Percentiles rank a stretch among this genome's conserved stretches.
phyloP scores from a whole-genome alignment of 1,284 basidiomycete genomes.

The Sporisorium reilianum region DNA sequence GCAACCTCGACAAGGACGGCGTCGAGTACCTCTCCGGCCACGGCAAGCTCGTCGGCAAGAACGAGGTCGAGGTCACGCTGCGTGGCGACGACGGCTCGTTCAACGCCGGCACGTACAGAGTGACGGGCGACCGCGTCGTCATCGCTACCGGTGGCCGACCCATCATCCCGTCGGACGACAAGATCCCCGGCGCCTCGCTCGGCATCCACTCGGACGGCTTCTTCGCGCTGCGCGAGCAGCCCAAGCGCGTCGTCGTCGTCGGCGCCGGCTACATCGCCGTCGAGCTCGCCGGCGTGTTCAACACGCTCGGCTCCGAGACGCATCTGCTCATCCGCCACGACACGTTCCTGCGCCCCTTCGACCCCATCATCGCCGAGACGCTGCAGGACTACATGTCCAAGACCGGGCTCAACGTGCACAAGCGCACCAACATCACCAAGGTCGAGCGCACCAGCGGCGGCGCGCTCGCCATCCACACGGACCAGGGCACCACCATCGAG shows the following conservation, averaged over 20 bases:
- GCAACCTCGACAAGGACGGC: conserved; percentile 85
- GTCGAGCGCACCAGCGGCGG: conserved; percentile 75
- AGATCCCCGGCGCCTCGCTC: conserved; percentile 87
- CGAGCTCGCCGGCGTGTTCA: conserved; percentile 73
- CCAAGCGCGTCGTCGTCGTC: conserved; percentile 90
- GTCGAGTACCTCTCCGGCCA: conserved; percentile 89
- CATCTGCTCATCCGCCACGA: conserved; percentile 91
- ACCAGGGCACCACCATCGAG: conserved; percentile 79
- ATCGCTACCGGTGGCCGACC: conserved; percentile 90
- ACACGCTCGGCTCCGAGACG: conserved; percentile 76
- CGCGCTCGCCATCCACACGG: conserved; percentile 63
- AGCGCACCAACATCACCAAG: conserved; percentile 79
- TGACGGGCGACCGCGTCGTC: conserved; percentile 64
- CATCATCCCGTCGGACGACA: conserved; percentile 80
- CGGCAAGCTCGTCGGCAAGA: conserved; percentile 71
- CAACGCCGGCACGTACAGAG: conserved; percentile 65
- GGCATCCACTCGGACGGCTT: conserved; percentile 96
- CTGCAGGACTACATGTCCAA: conserved; percentile 95
- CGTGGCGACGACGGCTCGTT: conserved; percentile 72
- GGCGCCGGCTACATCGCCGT: conserved; percentile 98
- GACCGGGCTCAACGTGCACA: conserved; percentile 88
- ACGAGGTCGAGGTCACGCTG: conserved; percentile 64
- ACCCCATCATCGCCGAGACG: conserved; percentile 85
- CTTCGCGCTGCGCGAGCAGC: conserved; percentile 90
- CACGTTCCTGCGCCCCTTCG: conserved; percentile 90